Evolutionary conservation across 179 eudicot species (phyloP).

Genomic region (Silene vulgaris): DNA sequence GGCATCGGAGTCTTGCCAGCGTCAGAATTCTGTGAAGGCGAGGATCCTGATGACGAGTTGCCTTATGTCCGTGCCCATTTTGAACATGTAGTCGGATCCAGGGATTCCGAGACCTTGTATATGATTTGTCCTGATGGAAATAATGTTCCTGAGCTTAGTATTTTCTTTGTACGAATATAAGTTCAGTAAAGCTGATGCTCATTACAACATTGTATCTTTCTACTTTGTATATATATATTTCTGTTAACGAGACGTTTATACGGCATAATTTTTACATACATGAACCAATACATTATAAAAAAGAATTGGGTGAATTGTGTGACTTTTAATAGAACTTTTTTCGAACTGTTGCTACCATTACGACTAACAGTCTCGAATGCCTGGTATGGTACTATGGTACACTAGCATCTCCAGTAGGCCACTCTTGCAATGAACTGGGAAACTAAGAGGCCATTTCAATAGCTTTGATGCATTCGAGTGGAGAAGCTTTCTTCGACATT

Average conservation of each 20-base stretch:
- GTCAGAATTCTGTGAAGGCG: slow-evolving; percentile 31
- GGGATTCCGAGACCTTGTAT: slow-evolving; percentile 74
- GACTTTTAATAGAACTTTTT: background rate
- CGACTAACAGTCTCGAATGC: too few relatives aligned
- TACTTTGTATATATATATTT: background rate
- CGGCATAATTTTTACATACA: background rate
- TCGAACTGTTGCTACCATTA: background rate
- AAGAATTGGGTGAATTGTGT: background rate
- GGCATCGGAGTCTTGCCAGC: slow-evolving; percentile 75
- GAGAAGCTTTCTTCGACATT: slow-evolving; percentile 71
- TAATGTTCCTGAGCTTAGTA: slow-evolving; percentile 69
- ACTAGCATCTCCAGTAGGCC: too few relatives aligned
- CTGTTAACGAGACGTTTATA: background rate
- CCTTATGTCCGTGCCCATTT: slow-evolving; percentile 73
- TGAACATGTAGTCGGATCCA: slow-evolving; percentile 69
- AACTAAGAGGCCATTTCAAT: slow-evolving; percentile 56
- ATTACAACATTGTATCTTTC: background rate
- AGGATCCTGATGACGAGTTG: slow-evolving; percentile 63
- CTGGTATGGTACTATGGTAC: too few relatives aligned
- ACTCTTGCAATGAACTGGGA: background rate
- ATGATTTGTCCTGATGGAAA: slow-evolving; percentile 85
- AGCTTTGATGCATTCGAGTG: slow-evolving; percentile 76
- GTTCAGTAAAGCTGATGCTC: background rate
- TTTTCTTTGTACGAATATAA: slow-evolving; percentile 72
- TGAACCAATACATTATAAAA: too few relatives aligned